Evolutionary conservation across 495 filamentous ascomycete species (phyloP), one percentile per base, ranked within the genome.

Genomic region (Penicillium desertorum): DNA sequence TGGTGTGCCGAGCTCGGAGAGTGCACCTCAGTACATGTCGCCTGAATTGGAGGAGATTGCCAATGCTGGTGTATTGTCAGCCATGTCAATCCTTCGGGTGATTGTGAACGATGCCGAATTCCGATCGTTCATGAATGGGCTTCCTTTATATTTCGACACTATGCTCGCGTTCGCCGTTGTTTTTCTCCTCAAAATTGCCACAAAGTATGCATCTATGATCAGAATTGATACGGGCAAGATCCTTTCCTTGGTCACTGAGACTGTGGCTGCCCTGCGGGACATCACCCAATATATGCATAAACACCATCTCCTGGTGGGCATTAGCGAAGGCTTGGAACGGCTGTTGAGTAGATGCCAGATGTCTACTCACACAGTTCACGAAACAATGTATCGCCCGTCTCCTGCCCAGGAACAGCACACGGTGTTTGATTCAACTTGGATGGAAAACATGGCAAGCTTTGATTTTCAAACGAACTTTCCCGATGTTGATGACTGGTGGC

Each of bases 141-240:
- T 74, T 8, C 72, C 72, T 1, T 34, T 69, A 6, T 74, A 73
- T 23, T 70, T 73, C 29, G 59, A 70, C 53, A 74, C 63, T 0
- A 74, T 75, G 71, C 53, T 70, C 25, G 72, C 72, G 9, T 75
- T 75, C 54, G 68, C 70, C 8, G 64, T 70, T 1, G 57, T 74
- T 1, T 75, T 75, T 46, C 56, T 74, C 1, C 58, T 74, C 29
- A 73, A 69, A 50, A 68, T 71, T 20, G 66, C 71, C 0, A 72
- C 69, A 1, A 66, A 65, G 27, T 62, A 63, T 43, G 63, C 58
- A 7, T 46, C 44, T 5, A 57, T 57, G 19, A 63, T 69, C 23
- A 45, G 63, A 12, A 67, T 71, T 27, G 68, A 71, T 46, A 69
- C 63, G 0, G 47, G n/a, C 25, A 64, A 69, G 25, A 71, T 71